phyloP scores from a whole-genome alignment of 2,329 filamentous ascomycete genomes.

The Fusarium sororula region DNA sequence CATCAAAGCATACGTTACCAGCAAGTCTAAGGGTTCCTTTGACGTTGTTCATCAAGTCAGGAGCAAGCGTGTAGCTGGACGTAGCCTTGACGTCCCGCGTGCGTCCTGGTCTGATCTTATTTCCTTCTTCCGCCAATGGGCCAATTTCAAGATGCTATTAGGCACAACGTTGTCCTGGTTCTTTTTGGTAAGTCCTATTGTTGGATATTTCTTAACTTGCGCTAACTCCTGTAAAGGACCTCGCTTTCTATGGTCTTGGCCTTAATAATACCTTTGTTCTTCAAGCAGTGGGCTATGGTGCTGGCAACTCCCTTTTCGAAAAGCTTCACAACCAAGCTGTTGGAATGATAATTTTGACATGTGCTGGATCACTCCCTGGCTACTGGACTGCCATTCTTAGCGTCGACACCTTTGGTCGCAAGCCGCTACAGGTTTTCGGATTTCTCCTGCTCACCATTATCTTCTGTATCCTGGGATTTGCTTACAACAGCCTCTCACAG shows the following conservation, averaged over 20 bases:
- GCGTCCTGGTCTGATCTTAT: constrained; percentile 76
- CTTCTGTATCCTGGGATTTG: constrained; percentile 71
- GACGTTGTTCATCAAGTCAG: constrained; percentile 60
- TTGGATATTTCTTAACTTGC: too few species aligned
- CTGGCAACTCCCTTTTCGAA: constrained; percentile 70
- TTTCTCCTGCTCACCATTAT: constrained; percentile 69
- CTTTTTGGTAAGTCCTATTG: constrained; percentile 62
- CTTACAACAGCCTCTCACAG: constrained; percentile 59
- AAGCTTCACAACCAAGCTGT: constrained; percentile 77
- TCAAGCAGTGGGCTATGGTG: constrained; percentile 74
- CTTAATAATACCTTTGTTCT: constrained; percentile 81
- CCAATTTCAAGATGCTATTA: constrained; percentile 74
- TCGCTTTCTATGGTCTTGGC: constrained; percentile 74
- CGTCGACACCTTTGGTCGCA: constrained; percentile 80
- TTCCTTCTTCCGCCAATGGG: constrained; percentile 74
- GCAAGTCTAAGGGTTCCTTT: constrained; percentile 57
- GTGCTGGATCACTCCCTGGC: constrained; percentile 80
- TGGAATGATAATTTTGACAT: constrained; percentile 80
- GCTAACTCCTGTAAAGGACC: constrained; percentile 57
- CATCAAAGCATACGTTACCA: constrained; percentile 67
- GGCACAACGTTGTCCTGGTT: constrained; percentile 86
- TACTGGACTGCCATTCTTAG: constrained; percentile 81
- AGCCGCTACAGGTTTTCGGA: constrained; percentile 75
- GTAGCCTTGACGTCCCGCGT: constrained; percentile 69
- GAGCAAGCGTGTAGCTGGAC: constrained; percentile 61